These are phyloP conservation scores for Anthoceros angustus DNA, from an alignment of 225 moss, liverwort and hornwort genomes.

Conservation along the genomic window DNA sequence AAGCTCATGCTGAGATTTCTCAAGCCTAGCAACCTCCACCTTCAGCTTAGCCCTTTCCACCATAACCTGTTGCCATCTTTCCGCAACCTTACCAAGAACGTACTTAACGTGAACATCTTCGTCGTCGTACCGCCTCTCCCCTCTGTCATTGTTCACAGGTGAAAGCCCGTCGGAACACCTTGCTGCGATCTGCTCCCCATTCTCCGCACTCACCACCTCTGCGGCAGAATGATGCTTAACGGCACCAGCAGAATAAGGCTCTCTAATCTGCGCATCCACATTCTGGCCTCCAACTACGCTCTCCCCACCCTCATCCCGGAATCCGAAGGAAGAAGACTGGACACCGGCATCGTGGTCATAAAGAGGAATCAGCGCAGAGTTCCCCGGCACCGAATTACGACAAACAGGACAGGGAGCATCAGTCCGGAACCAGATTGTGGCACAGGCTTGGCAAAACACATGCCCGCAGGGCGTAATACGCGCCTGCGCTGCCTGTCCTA, in stretches of 20 bases:
- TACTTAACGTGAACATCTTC: conserved; percentile 51
- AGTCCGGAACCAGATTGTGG: conserved; percentile 85
- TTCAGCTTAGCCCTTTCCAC: conserved; percentile 88
- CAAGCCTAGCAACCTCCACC: conserved; percentile 74
- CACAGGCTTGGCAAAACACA: conserved; percentile 82
- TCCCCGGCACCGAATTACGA: conserved; percentile 52
- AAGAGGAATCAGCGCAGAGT: conserved; percentile 78
- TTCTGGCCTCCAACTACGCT: conserved; percentile 41
- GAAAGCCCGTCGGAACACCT: conserved; percentile 10
- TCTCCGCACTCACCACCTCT: neutral
- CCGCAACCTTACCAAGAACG: conserved; percentile 76
- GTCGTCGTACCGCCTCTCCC: neutral
- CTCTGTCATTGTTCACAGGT: neutral
- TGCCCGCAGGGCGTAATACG: conserved; percentile 92
- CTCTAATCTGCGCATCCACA: conserved; percentile 39
- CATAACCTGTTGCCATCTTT: conserved; percentile 95
- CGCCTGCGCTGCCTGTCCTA: conserved; percentile 76
- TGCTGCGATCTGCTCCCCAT: conserved; percentile 38
- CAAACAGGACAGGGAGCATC: conserved; percentile 89
- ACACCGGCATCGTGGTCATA: conserved; percentile 93
- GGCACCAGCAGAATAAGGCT: conserved; percentile 48
- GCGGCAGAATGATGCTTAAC: neutral
- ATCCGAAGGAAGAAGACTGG: conserved; percentile 73
- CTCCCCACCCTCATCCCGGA: conserved; percentile 51
- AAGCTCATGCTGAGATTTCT: conserved; percentile 69